Evolutionary conservation across 129 eudicot genomes (phyloP).

Genomic region (Chrysanthemum lavandulifolium): DNA sequence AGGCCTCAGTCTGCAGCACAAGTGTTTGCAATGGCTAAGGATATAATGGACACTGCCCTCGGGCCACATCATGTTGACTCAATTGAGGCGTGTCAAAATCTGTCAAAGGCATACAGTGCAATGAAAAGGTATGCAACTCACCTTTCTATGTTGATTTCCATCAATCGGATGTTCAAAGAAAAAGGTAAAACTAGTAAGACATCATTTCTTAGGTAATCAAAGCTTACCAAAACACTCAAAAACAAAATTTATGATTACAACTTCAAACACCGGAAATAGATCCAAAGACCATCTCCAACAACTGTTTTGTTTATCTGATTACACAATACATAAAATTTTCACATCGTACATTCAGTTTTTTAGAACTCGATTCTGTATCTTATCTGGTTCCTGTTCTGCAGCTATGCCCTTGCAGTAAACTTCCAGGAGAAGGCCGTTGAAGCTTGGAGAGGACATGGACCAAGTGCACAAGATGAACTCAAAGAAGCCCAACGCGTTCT

Average conservation of each 20-base stretch:
- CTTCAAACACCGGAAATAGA: neutral
- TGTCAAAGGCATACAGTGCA: constrained; percentile 87
- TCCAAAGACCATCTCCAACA: neutral
- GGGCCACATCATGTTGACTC: constrained; percentile 90
- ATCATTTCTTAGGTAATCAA: neutral
- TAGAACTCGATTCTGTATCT: constrained; percentile 8
- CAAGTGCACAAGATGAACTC: constrained; percentile 63
- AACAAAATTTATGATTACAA: neutral
- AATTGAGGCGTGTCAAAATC: constrained; percentile 82
- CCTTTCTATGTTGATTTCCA: neutral
- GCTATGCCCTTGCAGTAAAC: constrained; percentile 75
- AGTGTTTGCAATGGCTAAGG: constrained; percentile 85
- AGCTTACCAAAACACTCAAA: neutral
- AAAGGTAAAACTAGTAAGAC: too few relatives aligned
- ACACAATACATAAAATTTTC: neutral
- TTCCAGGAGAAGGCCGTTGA: constrained; percentile 78
- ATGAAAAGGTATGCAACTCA: constrained; percentile 65
- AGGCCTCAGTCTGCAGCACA: constrained; percentile 93
- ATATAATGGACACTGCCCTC: constrained; percentile 83
- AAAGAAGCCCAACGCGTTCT: constrained; percentile 71
- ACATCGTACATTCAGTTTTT: constrained; percentile 13
- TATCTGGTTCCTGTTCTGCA: constrained; percentile 38
- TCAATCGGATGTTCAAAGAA: neutral
- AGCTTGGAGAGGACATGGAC: constrained; percentile 82
- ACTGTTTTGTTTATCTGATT: neutral